Conservation (phyloP, 2,329 filamentous ascomycete species). For the Ilyonectria robusta region DNA sequence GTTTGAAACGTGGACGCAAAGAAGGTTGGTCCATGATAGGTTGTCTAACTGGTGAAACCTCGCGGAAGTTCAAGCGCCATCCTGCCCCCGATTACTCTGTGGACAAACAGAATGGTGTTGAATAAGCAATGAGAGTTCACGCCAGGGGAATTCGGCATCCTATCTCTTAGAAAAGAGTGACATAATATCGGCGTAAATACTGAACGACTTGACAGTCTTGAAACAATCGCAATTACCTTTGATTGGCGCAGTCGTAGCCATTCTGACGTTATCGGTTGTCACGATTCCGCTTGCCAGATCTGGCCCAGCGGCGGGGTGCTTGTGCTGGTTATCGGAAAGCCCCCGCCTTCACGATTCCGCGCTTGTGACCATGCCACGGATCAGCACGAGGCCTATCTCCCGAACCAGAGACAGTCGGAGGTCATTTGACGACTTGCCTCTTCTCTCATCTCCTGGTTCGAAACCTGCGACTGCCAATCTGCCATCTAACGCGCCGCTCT, state of each 20-base stretch:
- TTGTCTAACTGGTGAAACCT: too few species aligned
- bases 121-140: too few species aligned
- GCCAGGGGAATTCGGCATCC: background rate
- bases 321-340: background rate
- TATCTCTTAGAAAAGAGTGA: background rate
- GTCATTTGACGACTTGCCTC: background rate
- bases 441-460: background rate
- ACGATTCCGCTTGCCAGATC: constrained; percentile 19
- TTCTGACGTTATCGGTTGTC: constrained; percentile 13
- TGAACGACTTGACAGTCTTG: background rate
- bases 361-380: constrained; percentile 12
- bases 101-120: too few species aligned
- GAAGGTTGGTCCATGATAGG: too few species aligned
- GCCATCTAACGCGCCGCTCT: too few species aligned
- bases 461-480: background rate
- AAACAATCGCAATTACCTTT: background rate
- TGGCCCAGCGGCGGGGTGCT: constrained; percentile 15
- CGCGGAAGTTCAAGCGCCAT: too few species aligned
- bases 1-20: too few species aligned
- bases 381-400: constrained; percentile 5
- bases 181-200: background rate
- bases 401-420: constrained; percentile 4
- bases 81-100: too few species aligned
- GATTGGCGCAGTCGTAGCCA: background rate
- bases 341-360: constrained; percentile 21